Evolutionary conservation across 352 stramenopile species (phyloP).

Genomic region (Globisporangium parvum): DNA sequence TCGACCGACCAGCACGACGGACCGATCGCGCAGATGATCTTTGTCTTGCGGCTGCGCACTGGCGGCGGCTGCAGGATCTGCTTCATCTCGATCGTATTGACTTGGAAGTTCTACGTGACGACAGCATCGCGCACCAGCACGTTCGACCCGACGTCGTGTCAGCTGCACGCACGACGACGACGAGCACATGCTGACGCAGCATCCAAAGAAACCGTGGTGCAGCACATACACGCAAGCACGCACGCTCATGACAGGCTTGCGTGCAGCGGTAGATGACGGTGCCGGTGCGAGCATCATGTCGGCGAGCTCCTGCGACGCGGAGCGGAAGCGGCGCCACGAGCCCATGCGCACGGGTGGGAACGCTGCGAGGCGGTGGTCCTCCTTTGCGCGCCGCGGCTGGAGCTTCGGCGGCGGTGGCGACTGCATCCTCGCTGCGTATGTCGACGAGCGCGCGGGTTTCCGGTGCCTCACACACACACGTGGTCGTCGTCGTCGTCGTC

Average conservation of each 20-base stretch:
- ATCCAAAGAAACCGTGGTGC: too few species aligned
- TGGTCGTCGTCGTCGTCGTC: neutral
- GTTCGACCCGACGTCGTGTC: neutral
- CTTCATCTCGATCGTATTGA: slow-evolving; percentile 52
- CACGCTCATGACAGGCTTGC: slow-evolving; percentile 27
- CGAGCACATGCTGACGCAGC: too few species aligned
- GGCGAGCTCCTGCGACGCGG: slow-evolving; percentile 56
- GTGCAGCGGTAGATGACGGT: slow-evolving; percentile 24
- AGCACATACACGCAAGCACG: neutral
- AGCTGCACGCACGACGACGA: too few species aligned
- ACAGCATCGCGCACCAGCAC: neutral
- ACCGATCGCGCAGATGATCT: slow-evolving; percentile 99
- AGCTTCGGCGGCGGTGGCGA: neutral
- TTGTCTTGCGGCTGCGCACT: slow-evolving; percentile 86
- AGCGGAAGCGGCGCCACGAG: slow-evolving; percentile 59
- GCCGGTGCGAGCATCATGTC: slow-evolving; percentile 39
- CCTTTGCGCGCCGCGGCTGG: slow-evolving; percentile 4
- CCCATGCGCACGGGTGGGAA: slow-evolving; percentile 59
- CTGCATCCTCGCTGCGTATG: neutral
- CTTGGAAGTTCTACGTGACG: slow-evolving; percentile 45
- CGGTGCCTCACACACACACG: neutral
- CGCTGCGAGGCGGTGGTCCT: slow-evolving; percentile 27
- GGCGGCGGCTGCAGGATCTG: slow-evolving; percentile 64
- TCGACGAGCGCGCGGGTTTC: neutral
- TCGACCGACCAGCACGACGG: slow-evolving; percentile 95